Evolutionary conservation across 2,329 filamentous ascomycete genomes (phyloP).

Genomic region (Epichloe gansuensis): DNA sequence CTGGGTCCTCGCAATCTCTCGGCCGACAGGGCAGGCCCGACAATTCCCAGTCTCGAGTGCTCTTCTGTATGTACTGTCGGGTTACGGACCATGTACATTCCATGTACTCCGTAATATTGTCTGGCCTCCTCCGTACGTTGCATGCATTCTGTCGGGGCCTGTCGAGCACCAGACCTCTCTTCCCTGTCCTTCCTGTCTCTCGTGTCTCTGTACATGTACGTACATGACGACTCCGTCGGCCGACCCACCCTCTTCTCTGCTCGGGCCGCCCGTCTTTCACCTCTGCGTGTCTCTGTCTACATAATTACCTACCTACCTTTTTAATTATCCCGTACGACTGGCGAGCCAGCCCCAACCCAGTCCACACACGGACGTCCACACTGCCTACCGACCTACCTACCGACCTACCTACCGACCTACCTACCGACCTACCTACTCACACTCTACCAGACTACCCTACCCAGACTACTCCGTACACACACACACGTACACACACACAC

Average conservation of each 20-base stretch:
- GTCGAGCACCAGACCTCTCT: too few relatives aligned
- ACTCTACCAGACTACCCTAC: too few relatives aligned
- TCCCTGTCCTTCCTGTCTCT: too few relatives aligned
- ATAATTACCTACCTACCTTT: not conserved
- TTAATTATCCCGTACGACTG: not conserved
- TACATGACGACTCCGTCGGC: not conserved
- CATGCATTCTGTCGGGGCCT: too few relatives aligned
- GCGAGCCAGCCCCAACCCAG: not conserved
- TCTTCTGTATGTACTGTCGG: not conserved
- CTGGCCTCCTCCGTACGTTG: too few relatives aligned
- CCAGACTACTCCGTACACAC: too few relatives aligned
- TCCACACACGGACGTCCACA: not conserved
- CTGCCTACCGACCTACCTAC: not conserved
- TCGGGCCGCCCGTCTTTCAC: not conserved
- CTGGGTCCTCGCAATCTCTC: constrained; percentile 3
- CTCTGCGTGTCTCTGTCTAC: not conserved
- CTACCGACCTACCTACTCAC: too few relatives aligned
- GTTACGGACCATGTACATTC: not conserved
- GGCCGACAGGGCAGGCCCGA: constrained; percentile 1
- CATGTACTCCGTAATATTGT: not conserved
- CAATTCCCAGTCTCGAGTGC: not conserved
- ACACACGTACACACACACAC: not conserved
- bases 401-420: too few relatives aligned
- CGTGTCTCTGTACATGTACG: too few relatives aligned
- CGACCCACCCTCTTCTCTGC: constrained; percentile 1